A percentile compares a stretch with the other conserved stretches of the same genome.
Conservation (phyloP, 2,329 filamentous ascomycete species). For the Fusarium siculi region DNA sequence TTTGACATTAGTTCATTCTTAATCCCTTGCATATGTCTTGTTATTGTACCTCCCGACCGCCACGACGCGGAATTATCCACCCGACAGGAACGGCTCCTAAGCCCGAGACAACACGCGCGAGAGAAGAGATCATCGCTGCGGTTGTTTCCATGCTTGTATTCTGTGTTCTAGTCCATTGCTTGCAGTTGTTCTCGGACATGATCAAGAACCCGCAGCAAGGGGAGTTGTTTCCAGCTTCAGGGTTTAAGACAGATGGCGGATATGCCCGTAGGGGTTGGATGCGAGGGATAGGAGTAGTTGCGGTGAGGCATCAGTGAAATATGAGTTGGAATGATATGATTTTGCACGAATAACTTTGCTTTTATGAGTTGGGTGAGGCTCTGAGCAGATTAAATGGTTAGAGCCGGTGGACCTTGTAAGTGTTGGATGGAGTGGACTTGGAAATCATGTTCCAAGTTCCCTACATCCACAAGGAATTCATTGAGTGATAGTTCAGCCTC, state of each 20-base stretch:
- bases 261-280: not conserved
- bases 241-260: constrained; percentile 6
- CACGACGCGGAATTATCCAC: not conserved
- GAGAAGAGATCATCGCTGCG: not conserved
- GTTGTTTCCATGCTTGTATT: not conserved
- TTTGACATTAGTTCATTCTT: not conserved
- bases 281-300: not conserved
- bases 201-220: constrained; percentile 1
- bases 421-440: rapidly evolving
- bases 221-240: not conserved
- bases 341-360: not conserved
- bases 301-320: not conserved
- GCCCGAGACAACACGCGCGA: constrained; percentile 29
- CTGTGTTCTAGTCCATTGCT: not conserved
- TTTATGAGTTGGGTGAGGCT: not conserved
- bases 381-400: rapidly evolving
- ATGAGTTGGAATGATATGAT: not conserved
- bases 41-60: constrained; percentile 13
- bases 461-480: not conserved
- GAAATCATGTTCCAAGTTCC: not conserved
- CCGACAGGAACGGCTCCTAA: not conserved
- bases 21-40: constrained; percentile 26
- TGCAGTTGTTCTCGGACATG: not conserved
- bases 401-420: too few species aligned
- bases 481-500: not conserved